Evolutionary conservation across 1,139 yeast genomes (phyloP).

Genomic region (Yamadazyma membranifaciens): DNA sequence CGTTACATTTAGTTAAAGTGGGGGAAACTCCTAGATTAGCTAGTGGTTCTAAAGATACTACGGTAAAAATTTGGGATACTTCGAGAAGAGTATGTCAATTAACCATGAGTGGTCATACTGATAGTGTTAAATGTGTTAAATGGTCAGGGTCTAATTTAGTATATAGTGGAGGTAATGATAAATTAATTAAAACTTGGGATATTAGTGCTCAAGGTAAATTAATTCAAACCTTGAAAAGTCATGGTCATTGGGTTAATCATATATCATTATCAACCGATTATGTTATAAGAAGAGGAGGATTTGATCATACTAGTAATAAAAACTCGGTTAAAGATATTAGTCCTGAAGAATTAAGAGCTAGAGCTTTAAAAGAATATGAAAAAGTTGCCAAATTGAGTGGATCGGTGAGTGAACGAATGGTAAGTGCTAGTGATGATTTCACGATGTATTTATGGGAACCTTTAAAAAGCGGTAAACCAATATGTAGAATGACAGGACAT

Average conservation of each 20-base stretch:
- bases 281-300: conserved; percentile 68
- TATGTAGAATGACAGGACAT: conserved; percentile 95
- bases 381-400: conserved; percentile 78
- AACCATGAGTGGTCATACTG: conserved; percentile 85
- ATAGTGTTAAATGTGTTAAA: conserved; percentile 87
- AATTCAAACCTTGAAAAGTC: conserved; percentile 76
- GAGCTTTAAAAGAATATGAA: conserved; percentile 57
- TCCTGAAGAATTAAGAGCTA: conserved; percentile 32
- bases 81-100: conserved; percentile 63
- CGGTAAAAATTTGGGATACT: conserved; percentile 88
- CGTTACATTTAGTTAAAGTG: conserved; percentile 71
- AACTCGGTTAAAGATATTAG: conserved; percentile 20
- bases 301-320: conserved; percentile 26
- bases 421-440: conserved; percentile 95
- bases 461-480: conserved; percentile 70
- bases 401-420: conserved; percentile 70
- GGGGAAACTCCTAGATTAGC: conserved; percentile 73
- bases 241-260: conserved; percentile 98
- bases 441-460: conserved; percentile 99
- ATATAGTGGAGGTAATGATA: conserved; percentile 93
- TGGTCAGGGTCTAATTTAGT: conserved; percentile 93
- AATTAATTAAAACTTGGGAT: conserved; percentile 92
- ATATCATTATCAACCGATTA: conserved; percentile 88
- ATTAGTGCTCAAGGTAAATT: conserved; percentile 71
- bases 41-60: conserved; percentile 90